These are phyloP conservation scores for Codiaeum variegatum DNA, from an alignment of 441 rosid species.

Conservation along the genomic window DNA sequence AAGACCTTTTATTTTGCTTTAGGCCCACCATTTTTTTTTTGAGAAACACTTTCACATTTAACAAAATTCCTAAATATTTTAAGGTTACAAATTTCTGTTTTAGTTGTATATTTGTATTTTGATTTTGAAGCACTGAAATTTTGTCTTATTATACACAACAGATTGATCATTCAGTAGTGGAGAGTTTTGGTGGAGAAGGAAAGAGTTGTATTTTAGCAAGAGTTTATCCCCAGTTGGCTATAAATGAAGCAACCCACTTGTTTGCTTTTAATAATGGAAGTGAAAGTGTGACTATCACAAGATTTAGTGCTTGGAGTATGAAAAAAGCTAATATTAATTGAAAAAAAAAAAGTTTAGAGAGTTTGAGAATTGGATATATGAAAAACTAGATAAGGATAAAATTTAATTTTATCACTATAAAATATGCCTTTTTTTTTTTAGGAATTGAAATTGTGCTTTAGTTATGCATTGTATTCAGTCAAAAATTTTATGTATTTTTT, in stretches of 20 bases:
- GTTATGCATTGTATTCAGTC: too few species aligned
- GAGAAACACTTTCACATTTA: too few species aligned
- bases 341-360: not conserved
- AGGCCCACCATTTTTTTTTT: not conserved
- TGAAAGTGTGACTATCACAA: constrained; percentile 37
- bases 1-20: not conserved
- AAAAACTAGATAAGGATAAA: not conserved
- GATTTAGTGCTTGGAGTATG: constrained; percentile 70
- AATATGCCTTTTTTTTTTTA: too few species aligned
- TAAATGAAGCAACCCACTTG: constrained; percentile 33
- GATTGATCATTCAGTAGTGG: constrained; percentile 80
- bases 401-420: not conserved
- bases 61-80: too few species aligned
- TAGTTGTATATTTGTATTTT: not conserved
- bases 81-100: not conserved
- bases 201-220: constrained; percentile 69
- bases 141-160: constrained; percentile 25
- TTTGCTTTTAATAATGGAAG: constrained; percentile 68
- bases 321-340: constrained; percentile 46
- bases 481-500: too few species aligned
- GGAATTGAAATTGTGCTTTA: too few species aligned
- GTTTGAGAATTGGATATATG: not conserved
- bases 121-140: not conserved
- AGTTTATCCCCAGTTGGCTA: constrained; percentile 60
- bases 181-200: constrained; percentile 71